Conservation (phyloP, 768 basidiomycete species). For the Tephrocybe sp. region DNA sequence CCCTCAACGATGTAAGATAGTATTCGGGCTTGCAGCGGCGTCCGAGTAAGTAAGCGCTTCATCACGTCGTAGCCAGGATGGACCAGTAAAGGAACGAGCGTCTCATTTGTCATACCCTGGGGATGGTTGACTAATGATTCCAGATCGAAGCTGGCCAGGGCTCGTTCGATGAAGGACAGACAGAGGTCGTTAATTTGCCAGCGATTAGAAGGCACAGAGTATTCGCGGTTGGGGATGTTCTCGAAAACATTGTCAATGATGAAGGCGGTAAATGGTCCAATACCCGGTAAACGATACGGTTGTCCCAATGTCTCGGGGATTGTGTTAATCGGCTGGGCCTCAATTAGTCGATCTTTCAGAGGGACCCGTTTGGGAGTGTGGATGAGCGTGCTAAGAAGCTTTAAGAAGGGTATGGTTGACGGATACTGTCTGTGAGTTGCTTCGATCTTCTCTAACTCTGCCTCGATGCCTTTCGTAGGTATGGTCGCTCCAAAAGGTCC, state of each 20-base stretch:
- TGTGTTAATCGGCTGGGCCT: constrained; percentile 63
- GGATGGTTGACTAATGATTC: constrained; percentile 60
- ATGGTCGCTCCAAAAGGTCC: constrained; percentile 42
- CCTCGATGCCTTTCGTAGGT: constrained; percentile 73
- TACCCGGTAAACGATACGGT: constrained; percentile 75
- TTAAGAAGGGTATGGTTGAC: constrained; percentile 84
- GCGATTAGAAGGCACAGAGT: constrained; percentile 67
- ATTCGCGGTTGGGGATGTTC: constrained; percentile 73
- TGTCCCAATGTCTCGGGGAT: constrained; percentile 80
- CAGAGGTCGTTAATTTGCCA: constrained; percentile 88
- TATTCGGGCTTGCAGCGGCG: constrained; percentile 68
- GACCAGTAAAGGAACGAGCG: constrained; percentile 51
- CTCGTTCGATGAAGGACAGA: constrained; percentile 81
- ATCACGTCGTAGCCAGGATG: constrained; percentile 91
- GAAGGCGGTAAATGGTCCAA: constrained; percentile 81
- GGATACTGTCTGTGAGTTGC: constrained; percentile 77
- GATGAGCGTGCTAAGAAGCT: constrained; percentile 77
- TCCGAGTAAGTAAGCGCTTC: constrained; percentile 70
- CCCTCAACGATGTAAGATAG: constrained; percentile 83
- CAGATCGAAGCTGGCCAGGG: constrained; percentile 78
- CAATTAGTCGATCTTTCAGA: constrained; percentile 53
- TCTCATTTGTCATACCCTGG: constrained; percentile 57
- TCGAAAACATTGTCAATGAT: constrained; percentile 88
- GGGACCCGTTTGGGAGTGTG: constrained; percentile 78
- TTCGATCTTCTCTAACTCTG: constrained; percentile 88